These are phyloP conservation scores for Lachancea waltii DNA, from an alignment of 805 yeast genomes.

Conservation along the genomic window DNA sequence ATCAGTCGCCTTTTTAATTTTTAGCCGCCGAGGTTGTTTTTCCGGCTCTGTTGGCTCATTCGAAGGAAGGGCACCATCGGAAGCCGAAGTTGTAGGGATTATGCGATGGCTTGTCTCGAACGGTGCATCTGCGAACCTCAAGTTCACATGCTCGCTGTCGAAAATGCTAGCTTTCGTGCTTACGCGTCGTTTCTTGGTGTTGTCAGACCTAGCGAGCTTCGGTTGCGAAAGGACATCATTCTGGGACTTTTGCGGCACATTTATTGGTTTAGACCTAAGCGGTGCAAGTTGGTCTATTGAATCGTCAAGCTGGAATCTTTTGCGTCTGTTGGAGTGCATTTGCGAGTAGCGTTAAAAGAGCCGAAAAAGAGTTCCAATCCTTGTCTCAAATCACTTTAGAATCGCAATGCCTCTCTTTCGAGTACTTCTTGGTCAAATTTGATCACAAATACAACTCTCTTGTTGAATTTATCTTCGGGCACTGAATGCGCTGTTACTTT, in stretches of 20 bases:
- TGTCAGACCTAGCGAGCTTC: not conserved
- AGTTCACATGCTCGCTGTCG: slow-evolving; percentile 6
- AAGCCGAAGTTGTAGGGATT: no score
- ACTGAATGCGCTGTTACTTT: slow-evolving; percentile 74
- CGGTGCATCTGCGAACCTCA: slow-evolving; percentile 1
- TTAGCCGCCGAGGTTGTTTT: slow-evolving; percentile 10
- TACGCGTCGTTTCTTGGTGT: not conserved
- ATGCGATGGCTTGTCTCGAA: no score
- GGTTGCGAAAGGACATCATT: no score
- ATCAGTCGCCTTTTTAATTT: slow-evolving; percentile 1
- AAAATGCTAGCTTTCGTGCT: not conserved
- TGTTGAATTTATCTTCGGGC: slow-evolving; percentile 49
- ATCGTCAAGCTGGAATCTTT: slow-evolving; percentile 4
- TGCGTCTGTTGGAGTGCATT: not conserved
- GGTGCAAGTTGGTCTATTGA: not conserved
- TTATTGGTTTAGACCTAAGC: slow-evolving; percentile 1
- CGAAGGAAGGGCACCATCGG: not conserved
- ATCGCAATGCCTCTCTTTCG: slow-evolving; percentile 46
- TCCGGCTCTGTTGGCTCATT: not conserved
- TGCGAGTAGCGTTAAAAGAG: no score
- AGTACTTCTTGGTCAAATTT: slow-evolving; percentile 58
- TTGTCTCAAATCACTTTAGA: no score
- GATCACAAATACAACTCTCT: slow-evolving; percentile 67
- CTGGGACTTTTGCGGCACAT: not conserved
- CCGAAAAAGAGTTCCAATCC: no score